Evolutionary conservation across 2,329 filamentous ascomycete genomes (phyloP).

Genomic region (Neopestalotiopsis sp.): DNA sequence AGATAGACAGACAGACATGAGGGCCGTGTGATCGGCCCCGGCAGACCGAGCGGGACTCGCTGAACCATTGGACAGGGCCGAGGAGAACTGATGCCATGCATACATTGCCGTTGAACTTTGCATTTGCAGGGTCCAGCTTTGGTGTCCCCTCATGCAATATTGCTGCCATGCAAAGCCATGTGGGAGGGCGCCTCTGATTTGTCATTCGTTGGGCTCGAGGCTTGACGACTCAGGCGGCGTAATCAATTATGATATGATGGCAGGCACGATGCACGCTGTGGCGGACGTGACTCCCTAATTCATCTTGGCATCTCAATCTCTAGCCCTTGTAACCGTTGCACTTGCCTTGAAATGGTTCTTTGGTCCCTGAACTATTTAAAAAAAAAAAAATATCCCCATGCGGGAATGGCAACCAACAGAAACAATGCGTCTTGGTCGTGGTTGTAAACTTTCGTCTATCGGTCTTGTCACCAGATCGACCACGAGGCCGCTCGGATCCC

Average conservation of each 20-base stretch:
- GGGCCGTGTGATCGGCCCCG: neutral
- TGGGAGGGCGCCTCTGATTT: neutral
- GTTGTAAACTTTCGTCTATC: neutral
- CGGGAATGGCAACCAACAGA: neutral
- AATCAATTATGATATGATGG: constrained; percentile 2
- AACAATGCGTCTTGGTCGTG: neutral
- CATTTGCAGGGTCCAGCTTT: neutral
- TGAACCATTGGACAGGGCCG: constrained; percentile 6
- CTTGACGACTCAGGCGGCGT: neutral
- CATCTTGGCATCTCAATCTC: neutral
- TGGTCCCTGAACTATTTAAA: neutral
- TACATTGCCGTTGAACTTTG: constrained; percentile 1
- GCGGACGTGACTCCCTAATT: neutral
- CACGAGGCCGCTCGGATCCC: constrained; percentile 1
- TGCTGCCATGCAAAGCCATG: neutral
- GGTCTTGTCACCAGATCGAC: neutral
- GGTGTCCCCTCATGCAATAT: neutral
- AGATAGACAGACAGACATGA: neutral
- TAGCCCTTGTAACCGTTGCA: neutral
- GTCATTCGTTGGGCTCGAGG: neutral
- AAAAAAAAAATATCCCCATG: neutral
- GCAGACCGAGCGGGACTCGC: neutral
- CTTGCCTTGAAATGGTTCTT: neutral
- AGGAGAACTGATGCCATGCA: neutral
- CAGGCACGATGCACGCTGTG: neutral